Evolutionary conservation across 2,329 filamentous ascomycete genomes (phyloP), one percentile per base, ranked within the genome.

Genomic region (Botrytis pseudocinerea): DNA sequence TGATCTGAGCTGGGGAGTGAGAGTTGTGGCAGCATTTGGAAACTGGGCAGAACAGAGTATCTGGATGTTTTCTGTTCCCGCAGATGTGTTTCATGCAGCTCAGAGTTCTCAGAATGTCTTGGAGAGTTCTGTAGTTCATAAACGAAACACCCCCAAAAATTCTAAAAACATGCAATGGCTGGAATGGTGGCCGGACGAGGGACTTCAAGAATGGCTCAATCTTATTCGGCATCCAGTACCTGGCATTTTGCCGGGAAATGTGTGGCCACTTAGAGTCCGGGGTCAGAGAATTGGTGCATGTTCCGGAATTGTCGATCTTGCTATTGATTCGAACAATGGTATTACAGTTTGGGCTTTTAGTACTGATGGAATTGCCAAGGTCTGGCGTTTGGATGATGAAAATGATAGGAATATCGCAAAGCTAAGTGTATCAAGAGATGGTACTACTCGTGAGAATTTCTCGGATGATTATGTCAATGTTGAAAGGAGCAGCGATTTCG

Each of bases 11-110:
- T 86, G 86, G 82, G 89, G 90, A 6, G 85, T 90, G 7, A 84
- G 89, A 25, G 82, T 92, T 28, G 86, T 87, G 10, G 90, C 86
- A 40, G 87, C 84, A 5, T 92, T 89, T 79, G 83, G 83, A 28
- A 83, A 85, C 48, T 79, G 76, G 4, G 76, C 74, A 25, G 76
- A 79, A 63, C 84, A 85, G 75, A 78, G 82, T 59, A 76, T 92
- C 40, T 85, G 90, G 70, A 82, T 92, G 2, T 92, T 90, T 79
- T 89, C 85, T 0, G 82, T 92, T 2, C 89, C 90, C 0, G 80
- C 85, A 0, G 89, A 91, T 79, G 80, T 87, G 2, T 87, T 89
- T 74, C 82, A 83, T 46, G 79, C 82, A 28, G 80, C 82, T 74
- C 71, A 68, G 76, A 76, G 65, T 72, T 75, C 73, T 57, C 51